These are phyloP conservation scores for Trichophyton schoenleinii DNA, from an alignment of 2,329 filamentous ascomycete genomes.

Conservation along the genomic window DNA sequence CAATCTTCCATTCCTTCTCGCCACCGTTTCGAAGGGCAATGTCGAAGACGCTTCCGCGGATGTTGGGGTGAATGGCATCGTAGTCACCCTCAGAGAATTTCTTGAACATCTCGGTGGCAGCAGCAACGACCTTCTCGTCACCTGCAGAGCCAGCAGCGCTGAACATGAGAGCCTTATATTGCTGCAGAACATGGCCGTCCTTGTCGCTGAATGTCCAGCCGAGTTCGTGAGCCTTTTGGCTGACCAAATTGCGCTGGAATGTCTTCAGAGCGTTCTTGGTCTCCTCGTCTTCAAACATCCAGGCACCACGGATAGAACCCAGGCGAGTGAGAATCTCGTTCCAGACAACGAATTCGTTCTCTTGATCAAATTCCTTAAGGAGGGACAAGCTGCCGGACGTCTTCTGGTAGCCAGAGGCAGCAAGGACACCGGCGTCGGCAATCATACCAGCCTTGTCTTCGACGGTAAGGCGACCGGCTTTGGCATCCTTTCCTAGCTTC, in stretches of 20 bases:
- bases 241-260: conserved; percentile 69
- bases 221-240: conserved; percentile 67
- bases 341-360: conserved; percentile 89
- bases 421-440: conserved; percentile 78
- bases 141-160: conserved; percentile 68
- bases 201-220: conserved; percentile 78
- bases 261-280: conserved; percentile 61
- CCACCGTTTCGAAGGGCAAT: conserved; percentile 76
- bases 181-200: conserved; percentile 81
- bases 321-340: conserved; percentile 76
- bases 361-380: conserved; percentile 67
- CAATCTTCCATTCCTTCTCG: conserved; percentile 68
- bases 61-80: conserved; percentile 78
- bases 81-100: conserved; percentile 71
- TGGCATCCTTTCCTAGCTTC: conserved; percentile 80
- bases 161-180: conserved; percentile 89
- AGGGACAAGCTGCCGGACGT: conserved; percentile 79
- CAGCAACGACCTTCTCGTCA: conserved; percentile 63
- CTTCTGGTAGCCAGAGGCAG: conserved; percentile 82
- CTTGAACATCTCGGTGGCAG: conserved; percentile 79
- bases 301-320: conserved; percentile 65
- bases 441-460: conserved; percentile 94
- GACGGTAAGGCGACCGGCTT: conserved; percentile 63
- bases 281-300: conserved; percentile 72
- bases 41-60: conserved; percentile 73